Percentiles rank a stretch among this genome's conserved stretches.
phyloP scores from a whole-genome alignment of 2,329 filamentous ascomycete genomes.

The Macrophomina phaseolina region DNA sequence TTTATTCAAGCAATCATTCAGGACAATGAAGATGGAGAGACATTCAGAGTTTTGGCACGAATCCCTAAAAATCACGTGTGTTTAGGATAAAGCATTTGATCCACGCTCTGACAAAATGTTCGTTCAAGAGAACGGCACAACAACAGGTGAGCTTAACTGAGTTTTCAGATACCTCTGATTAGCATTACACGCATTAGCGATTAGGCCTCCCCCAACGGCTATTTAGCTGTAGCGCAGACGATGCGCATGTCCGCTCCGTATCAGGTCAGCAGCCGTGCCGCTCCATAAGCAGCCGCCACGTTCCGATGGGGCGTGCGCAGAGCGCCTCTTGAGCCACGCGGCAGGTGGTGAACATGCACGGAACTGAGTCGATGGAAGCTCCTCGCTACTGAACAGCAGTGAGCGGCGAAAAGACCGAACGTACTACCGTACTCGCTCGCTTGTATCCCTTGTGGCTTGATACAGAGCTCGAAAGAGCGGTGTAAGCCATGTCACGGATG shows the following conservation, averaged over 20 bases:
- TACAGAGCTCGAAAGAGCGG: background rate
- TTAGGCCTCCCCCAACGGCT: background rate
- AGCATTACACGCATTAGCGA: background rate
- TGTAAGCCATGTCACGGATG: background rate
- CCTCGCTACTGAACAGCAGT: background rate
- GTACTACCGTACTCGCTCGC: background rate
- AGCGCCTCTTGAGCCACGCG: background rate
- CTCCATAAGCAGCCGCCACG: background rate
- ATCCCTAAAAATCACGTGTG: background rate
- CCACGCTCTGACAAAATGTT: background rate
- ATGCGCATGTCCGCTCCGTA: background rate
- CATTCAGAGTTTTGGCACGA: too few relatives aligned
- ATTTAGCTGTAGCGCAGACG: background rate
- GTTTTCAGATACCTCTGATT: background rate
- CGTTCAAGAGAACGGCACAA: background rate
- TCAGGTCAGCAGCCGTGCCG: background rate
- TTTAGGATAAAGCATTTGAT: background rate
- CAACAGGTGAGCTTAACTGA: background rate
- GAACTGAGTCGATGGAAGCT: background rate
- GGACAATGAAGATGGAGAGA: too few relatives aligned
- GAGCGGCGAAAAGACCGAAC: background rate
- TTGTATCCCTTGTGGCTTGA: background rate
- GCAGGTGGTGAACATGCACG: background rate
- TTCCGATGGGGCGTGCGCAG: background rate
- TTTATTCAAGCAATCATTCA: too few relatives aligned